A percentile compares a stretch with the other conserved stretches of the same genome.
Evolutionary conservation across 208 protist species (phyloP).

Genomic region (Plasmodiophora brassicae): DNA sequence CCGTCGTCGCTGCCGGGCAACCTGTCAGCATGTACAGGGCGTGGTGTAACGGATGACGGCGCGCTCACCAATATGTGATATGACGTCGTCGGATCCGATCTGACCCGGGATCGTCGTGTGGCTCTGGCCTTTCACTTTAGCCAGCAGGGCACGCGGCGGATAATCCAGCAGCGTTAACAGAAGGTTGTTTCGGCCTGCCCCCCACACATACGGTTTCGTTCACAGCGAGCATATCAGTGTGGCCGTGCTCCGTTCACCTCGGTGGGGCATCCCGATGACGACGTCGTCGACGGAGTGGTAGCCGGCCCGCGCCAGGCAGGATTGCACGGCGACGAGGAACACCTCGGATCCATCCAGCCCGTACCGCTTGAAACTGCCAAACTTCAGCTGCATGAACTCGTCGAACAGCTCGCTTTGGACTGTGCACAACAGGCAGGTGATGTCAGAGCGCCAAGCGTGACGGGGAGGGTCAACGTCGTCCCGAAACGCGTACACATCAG

Average conservation of each 20-base stretch:
- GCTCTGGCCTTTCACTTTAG: background rate
- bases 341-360: constrained; percentile 25
- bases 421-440: too few species aligned
- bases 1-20: background rate
- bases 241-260: background rate
- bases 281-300: background rate
- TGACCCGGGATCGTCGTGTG: background rate
- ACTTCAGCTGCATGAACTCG: constrained; percentile 35
- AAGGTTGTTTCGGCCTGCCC: background rate
- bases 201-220: background rate
- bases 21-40: background rate
- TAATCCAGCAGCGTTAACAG: background rate
- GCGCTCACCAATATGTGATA: background rate
- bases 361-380: background rate
- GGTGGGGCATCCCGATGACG: constrained; percentile 31
- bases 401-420: constrained; percentile 6
- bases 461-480: background rate
- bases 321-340: background rate
- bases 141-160: background rate
- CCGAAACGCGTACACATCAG: background rate
- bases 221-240: background rate
- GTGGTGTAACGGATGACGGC: background rate
- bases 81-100: constrained; percentile 6
- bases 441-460: background rate
- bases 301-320: background rate